These are phyloP conservation scores for Wallacemonas sp. DNA, from an alignment of 208 protist genomes.

Conservation along the genomic window DNA sequence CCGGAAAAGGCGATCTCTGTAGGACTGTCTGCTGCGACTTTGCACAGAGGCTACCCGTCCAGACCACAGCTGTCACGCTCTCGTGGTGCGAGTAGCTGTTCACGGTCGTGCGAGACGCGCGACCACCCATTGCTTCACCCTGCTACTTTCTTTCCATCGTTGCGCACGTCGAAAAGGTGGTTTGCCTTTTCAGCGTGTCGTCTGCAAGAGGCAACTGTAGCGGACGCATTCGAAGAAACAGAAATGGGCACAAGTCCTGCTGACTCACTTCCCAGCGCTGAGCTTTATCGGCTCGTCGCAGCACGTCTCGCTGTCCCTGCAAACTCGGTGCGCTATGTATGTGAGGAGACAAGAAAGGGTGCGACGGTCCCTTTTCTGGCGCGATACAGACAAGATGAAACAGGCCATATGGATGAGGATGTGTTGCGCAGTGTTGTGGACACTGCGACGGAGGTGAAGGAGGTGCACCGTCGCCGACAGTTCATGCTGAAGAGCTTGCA, in stretches of 20 bases:
- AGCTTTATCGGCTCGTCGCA: constrained; percentile 34
- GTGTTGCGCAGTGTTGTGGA: constrained; percentile 59
- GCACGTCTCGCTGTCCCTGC: constrained; percentile 32
- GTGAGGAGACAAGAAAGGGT: constrained; percentile 61
- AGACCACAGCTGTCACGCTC: too few species aligned
- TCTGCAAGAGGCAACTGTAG: not conserved
- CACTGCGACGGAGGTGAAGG: constrained; percentile 58
- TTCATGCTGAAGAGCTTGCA: constrained; percentile 79
- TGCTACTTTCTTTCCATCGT: too few species aligned
- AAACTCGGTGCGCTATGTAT: constrained; percentile 43
- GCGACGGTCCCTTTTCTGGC: constrained; percentile 88
- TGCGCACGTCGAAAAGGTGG: too few species aligned
- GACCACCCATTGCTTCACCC: too few species aligned
- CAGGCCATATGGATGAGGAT: constrained; percentile 65
- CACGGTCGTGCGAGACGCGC: too few species aligned
- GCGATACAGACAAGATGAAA: constrained; percentile 82
- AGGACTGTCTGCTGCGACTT: too few species aligned
- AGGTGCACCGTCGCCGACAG: constrained; percentile 68
- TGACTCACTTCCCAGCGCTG: constrained; percentile 3
- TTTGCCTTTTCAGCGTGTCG: not conserved
- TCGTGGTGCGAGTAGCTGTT: too few species aligned
- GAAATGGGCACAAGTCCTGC: not conserved
- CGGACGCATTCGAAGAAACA: too few species aligned
- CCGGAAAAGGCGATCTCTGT: too few species aligned
- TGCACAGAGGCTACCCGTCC: too few species aligned